Evolutionary conservation across 768 basidiomycete species (phyloP).

Genomic region (Antrodiella citrinella): DNA sequence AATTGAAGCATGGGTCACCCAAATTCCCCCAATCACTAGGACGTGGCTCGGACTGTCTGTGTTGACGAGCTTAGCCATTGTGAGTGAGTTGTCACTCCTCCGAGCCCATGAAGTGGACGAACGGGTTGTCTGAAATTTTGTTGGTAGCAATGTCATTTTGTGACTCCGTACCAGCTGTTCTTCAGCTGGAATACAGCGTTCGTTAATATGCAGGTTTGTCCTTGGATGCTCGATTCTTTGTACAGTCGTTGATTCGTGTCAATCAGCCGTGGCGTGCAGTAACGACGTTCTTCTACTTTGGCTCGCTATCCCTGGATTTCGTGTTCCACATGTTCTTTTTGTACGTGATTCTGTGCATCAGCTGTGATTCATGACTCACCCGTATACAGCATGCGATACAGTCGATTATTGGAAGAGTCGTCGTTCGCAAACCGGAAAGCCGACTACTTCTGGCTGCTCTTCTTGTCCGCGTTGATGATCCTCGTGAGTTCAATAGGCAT

Average conservation of each 20-base stretch:
- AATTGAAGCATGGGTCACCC: conserved; percentile 84
- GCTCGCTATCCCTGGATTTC: conserved; percentile 86
- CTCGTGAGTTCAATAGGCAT: conserved; percentile 45
- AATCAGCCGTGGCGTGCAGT: conserved; percentile 75
- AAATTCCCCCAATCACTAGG: conserved; percentile 88
- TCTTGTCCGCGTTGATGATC: conserved; percentile 78
- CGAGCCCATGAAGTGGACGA: conserved; percentile 7
- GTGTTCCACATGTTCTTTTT: conserved; percentile 99
- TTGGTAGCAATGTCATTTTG: conserved; percentile 80
- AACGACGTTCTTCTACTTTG: conserved; percentile 96
- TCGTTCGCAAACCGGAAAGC: conserved; percentile 87
- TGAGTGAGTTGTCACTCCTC: conserved; percentile 33
- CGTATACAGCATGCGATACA: conserved; percentile 84
- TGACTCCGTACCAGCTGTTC: conserved; percentile 88
- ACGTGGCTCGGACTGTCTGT: conserved; percentile 79
- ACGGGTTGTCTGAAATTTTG: too few species aligned
- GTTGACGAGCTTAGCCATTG: conserved; percentile 77
- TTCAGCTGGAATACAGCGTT: conserved; percentile 86
- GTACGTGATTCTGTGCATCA: conserved; percentile 43
- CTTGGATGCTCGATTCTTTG: neutral
- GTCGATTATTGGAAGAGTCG: conserved; percentile 93
- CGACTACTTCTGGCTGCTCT: conserved; percentile 92
- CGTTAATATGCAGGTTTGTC: conserved; percentile 65
- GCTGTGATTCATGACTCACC: neutral
- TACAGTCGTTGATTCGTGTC: neutral